A percentile compares a stretch with the other conserved stretches of the same genome.
Evolutionary conservation across 345 rosid genomes (phyloP).

Genomic region (Sonneratia alba): DNA sequence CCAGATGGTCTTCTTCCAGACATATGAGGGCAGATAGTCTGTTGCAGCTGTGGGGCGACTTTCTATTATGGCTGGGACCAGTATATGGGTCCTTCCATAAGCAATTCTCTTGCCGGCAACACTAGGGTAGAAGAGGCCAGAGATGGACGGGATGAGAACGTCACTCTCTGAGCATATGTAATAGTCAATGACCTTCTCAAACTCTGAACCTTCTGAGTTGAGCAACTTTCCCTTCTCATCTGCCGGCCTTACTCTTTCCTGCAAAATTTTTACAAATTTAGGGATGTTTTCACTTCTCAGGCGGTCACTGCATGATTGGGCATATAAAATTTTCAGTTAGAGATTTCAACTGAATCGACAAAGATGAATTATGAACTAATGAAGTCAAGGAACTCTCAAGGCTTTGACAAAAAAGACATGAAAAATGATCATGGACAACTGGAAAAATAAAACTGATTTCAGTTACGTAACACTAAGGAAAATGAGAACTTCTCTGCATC

Average conservation of each 20-base stretch:
- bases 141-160: slow-evolving; percentile 84
- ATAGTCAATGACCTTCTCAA: slow-evolving; percentile 83
- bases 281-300: no score
- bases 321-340: neutral
- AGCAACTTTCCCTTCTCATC: slow-evolving; percentile 68
- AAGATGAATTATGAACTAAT: no score
- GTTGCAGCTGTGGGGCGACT: slow-evolving; percentile 43
- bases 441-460: no score
- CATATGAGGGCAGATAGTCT: slow-evolving; percentile 65
- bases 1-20: slow-evolving; percentile 85
- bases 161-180: slow-evolving; percentile 74
- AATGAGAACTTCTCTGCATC: neutral
- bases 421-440: no score
- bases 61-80: slow-evolving; percentile 69
- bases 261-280: slow-evolving; percentile 9
- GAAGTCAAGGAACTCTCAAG: no score
- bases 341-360: no score
- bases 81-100: slow-evolving; percentile 68
- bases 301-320: neutral
- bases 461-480: no score
- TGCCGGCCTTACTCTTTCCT: slow-evolving; percentile 85
- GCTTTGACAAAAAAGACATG: no score
- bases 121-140: slow-evolving; percentile 90
- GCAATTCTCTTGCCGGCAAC: slow-evolving; percentile 94
- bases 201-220: slow-evolving; percentile 60